A percentile compares a stretch with the other conserved stretches of the same genome.
phyloP scores from a whole-genome alignment of 495 filamentous ascomycete genomes.

The Hyphodiscus hymeniophilus region DNA sequence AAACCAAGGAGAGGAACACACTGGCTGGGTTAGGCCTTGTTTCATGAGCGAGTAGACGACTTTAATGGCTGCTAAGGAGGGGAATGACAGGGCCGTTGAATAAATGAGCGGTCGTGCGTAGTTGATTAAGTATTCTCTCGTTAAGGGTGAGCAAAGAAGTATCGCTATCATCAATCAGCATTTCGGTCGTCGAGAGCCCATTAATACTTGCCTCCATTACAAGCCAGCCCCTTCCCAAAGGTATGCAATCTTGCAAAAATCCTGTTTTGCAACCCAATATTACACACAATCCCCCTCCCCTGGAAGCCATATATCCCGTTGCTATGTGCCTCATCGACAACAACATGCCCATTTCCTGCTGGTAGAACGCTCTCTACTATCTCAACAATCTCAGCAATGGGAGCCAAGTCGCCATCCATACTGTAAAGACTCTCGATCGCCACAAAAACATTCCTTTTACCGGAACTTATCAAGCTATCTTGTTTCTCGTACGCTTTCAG shows the following conservation, averaged over 20 bases:
- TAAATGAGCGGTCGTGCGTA: not conserved
- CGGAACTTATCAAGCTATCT: slow-evolving; percentile 18
- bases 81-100: slow-evolving; percentile 32
- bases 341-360: slow-evolving; percentile 43
- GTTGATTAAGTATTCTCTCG: slow-evolving; percentile 36
- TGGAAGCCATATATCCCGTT: slow-evolving; percentile 49
- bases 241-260: slow-evolving; percentile 51
- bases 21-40: slow-evolving; percentile 20
- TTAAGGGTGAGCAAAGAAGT: slow-evolving; percentile 37
- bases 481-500: slow-evolving; percentile 5
- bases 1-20: slow-evolving; percentile 13
- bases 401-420: slow-evolving; percentile 75
- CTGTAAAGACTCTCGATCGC: slow-evolving; percentile 72
- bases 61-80: slow-evolving; percentile 38
- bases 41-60: slow-evolving; percentile 18
- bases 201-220: slow-evolving; percentile 45
- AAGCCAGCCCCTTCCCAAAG: slow-evolving; percentile 54
- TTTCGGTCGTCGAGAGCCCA: not conserved
- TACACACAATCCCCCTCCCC: slow-evolving; percentile 49
- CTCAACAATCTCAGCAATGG: slow-evolving; percentile 49
- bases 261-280: slow-evolving; percentile 46
- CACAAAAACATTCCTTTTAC: slow-evolving; percentile 49
- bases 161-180: slow-evolving; percentile 27
- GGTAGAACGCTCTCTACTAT: slow-evolving; percentile 50
- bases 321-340: slow-evolving; percentile 60